Conservation (phyloP, 192 early-diverging fungal genomes). For the Dissophora ornata region DNA sequence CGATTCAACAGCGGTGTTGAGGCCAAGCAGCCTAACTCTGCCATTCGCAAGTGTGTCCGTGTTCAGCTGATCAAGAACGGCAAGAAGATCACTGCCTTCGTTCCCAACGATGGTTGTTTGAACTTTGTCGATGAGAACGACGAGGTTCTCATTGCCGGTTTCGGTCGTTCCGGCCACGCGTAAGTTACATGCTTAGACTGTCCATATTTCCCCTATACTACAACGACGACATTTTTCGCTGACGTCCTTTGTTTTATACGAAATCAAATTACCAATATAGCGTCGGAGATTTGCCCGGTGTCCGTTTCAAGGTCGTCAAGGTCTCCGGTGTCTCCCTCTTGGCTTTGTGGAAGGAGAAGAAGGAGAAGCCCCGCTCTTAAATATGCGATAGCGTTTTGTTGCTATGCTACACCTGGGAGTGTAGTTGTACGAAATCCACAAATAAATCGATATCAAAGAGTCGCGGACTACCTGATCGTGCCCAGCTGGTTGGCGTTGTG, state of each 20-base stretch:
- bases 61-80: constrained; percentile 99
- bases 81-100: constrained; percentile 99
- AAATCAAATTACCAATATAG: too few relatives aligned
- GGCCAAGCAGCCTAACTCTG: constrained; percentile 99
- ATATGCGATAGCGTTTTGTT: constrained; percentile 27
- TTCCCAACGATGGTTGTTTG: constrained; percentile 99
- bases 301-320: constrained; percentile 99
- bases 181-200: constrained; percentile 33
- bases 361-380: constrained; percentile 99
- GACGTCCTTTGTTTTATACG: too few relatives aligned
- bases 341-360: constrained; percentile 99
- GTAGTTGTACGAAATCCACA: constrained; percentile 5
- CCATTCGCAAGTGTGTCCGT: constrained; percentile 99
- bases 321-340: constrained; percentile 99
- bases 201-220: too few relatives aligned
- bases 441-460: constrained; percentile 25
- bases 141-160: constrained; percentile 99
- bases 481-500: too few relatives aligned
- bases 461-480: too few relatives aligned
- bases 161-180: constrained; percentile 99
- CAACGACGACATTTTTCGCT: too few relatives aligned
- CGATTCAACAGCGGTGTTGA: constrained; percentile 87
- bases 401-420: background rate
- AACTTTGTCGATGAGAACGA: constrained; percentile 99
- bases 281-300: constrained; percentile 99